phyloP scores from a whole-genome alignment of 371 early-diverging fungal genomes.

The Apophysomyces trapeziformis region DNA sequence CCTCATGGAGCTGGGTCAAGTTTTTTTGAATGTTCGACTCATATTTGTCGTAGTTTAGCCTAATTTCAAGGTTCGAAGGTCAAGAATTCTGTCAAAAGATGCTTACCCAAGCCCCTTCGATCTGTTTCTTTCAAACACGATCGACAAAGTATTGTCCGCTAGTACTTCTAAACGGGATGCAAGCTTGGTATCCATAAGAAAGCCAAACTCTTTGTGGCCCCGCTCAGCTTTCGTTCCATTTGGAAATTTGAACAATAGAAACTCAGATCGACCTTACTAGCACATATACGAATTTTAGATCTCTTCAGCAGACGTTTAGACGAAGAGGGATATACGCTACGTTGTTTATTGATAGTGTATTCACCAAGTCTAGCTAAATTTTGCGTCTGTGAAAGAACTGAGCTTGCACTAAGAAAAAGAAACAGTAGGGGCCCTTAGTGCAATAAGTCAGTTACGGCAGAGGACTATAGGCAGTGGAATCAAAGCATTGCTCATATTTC shows the following conservation, averaged over 20 bases:
- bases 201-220: neutral
- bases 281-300: too few species aligned
- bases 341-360: too few species aligned
- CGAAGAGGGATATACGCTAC: too few species aligned
- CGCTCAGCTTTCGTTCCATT: constrained; percentile 3
- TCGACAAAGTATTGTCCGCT: constrained; percentile 65
- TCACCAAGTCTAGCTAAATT: too few species aligned
- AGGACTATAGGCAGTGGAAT: too few species aligned
- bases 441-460: too few species aligned
- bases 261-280: too few species aligned
- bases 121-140: constrained; percentile 66
- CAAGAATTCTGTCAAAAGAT: neutral
- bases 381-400: too few species aligned
- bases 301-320: too few species aligned
- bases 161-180: constrained; percentile 58
- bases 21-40: constrained; percentile 62
- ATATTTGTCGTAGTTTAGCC: constrained; percentile 63
- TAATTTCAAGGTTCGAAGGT: constrained; percentile 8
- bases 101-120: constrained; percentile 55
- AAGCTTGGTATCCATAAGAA: constrained; percentile 57
- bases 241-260: neutral
- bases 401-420: too few species aligned
- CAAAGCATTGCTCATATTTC: too few species aligned
- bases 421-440: too few species aligned
- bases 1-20: constrained; percentile 57